A percentile compares a stretch with the other conserved stretches of the same genome.
Conservation (phyloP, 257 asterid species). For the Petunia axillaris region DNA sequence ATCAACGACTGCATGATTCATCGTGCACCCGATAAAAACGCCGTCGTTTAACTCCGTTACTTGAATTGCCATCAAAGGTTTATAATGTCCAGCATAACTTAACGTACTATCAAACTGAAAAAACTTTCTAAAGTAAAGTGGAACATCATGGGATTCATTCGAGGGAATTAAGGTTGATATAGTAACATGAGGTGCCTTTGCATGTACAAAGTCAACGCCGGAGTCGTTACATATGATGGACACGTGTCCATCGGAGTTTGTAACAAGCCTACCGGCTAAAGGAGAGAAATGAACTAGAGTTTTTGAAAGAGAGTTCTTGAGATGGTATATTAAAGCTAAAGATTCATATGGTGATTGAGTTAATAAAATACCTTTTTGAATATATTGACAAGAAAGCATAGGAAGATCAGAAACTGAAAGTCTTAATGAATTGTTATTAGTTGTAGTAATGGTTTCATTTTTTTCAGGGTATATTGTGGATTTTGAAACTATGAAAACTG, state of each 20-base stretch:
- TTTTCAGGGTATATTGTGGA: conserved; percentile 61
- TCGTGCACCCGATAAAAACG: conserved; percentile 76
- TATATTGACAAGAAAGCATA: conserved; percentile 94
- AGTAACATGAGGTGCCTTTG: conserved; percentile 60
- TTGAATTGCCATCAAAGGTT: conserved; percentile 70
- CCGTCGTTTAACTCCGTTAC: conserved; percentile 74
- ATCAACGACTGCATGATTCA: conserved; percentile 89
- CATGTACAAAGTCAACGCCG: conserved; percentile 76
- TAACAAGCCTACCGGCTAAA: conserved; percentile 82
- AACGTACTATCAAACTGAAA: conserved; percentile 72
- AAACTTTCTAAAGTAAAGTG: conserved; percentile 55
- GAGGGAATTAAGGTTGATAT: conserved; percentile 37
- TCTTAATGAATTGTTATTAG: conserved; percentile 43
- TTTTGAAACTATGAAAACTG: conserved; percentile 64
- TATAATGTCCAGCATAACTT: conserved; percentile 78
- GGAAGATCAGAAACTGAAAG: conserved; percentile 98
- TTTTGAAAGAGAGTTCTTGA: conserved; percentile 67
- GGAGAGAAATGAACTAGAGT: conserved; percentile 79
- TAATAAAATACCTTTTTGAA: conserved; percentile 84
- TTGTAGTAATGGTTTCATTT: conserved; percentile 33
- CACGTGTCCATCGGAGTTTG: conserved; percentile 65
- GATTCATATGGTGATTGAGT: conserved; percentile 53
- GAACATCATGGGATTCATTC: conserved; percentile 47
- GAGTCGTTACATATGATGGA: conserved; percentile 62
- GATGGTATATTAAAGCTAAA: conserved; percentile 51